These are phyloP conservation scores for Annulohypoxylon stygium DNA, from an alignment of 495 filamentous ascomycete species.

Conservation along the genomic window DNA sequence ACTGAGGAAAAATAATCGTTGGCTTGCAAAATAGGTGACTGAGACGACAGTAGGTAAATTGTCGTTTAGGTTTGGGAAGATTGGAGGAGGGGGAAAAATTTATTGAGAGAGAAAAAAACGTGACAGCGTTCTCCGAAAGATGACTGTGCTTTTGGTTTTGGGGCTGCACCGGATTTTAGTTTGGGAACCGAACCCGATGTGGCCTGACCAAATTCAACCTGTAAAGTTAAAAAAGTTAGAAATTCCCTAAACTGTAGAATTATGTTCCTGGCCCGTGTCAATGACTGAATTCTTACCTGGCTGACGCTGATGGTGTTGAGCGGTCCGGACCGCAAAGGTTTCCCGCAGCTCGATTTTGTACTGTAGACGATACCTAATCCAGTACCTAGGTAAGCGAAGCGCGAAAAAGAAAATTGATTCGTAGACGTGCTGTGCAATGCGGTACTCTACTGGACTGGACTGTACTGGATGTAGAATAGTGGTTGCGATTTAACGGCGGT, in stretches of 20 bases:
- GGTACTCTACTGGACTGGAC: background rate
- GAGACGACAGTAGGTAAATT: background rate
- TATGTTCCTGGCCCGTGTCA: constrained; percentile 32
- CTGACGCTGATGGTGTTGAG: constrained; percentile 20
- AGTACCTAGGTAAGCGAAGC: background rate
- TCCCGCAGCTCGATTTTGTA: constrained; percentile 27
- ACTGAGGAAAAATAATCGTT: constrained; percentile 25
- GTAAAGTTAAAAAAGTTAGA: constrained; percentile 12
- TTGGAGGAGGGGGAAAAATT: constrained; percentile 32
- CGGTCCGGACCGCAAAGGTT: constrained; percentile 44
- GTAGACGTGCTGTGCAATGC: constrained; percentile 4
- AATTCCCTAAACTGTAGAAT: background rate
- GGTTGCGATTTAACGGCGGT: background rate
- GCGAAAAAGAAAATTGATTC: constrained; percentile 6
- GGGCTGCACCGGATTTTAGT: constrained; percentile 46
- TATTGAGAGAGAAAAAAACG: constrained; percentile 44
- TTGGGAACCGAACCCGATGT: constrained; percentile 43
- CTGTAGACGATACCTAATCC: background rate
- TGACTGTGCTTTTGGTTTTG: constrained; percentile 41
- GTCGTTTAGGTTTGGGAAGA: constrained; percentile 35
- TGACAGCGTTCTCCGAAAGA: constrained; percentile 46
- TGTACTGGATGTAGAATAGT: constrained; percentile 1
- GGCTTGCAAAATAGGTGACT: constrained; percentile 19
- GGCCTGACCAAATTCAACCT: constrained; percentile 42
- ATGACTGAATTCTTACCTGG: constrained; percentile 19